Evolutionary conservation across 2,329 filamentous ascomycete genomes (phyloP), one percentile per base, ranked within the genome.

Genomic region (Colletotrichum godetiae): DNA sequence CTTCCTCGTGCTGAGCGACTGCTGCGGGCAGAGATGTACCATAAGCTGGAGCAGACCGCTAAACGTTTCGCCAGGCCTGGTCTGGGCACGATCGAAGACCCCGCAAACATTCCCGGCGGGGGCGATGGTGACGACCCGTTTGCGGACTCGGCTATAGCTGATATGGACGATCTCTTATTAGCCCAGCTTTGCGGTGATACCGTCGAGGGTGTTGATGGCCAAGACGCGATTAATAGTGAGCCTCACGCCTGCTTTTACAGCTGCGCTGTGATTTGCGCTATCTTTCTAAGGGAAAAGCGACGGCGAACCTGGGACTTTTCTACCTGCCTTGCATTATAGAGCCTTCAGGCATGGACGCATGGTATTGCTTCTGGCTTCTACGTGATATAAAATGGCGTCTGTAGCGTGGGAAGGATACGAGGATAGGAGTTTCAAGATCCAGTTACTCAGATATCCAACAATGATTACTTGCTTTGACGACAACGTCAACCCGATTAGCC

Each of bases 1-100:
- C 29, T 68, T 4, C 31, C 69, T 12, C 58, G 69, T 8, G 13
- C 61, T n/a, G 61, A 64, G 61, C 46, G 61, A 53, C 5, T 64
- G 61, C 61, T 64, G 4, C 46, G 61, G 8, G 61, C 29, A 15
- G 61, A 64, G 29, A 55, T 64, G 61, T 27, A 33, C 24, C 31
- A 15, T 22, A 27, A 53, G n/a, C n/a, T 64, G 46, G 61, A 64
- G 31, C 33, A 53, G n/a, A 27, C 61, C 1, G 61, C n/a, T 5
- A 31, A 55, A 15, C 53, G 46, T 29, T 64, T 64, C 22, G 22
- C 49, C 3, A 49, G 61, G 11, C 5, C 46, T 13, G 22, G 15
- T 3, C 35, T 13, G 46, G 24, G 11, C 2, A n/a, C 35, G 3
- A 4, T n/a, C 27, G 15, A 29, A 12, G 31, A 35, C 8, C 1